These are phyloP conservation scores for Testicularia cyperi DNA, from an alignment of 1,284 basidiomycete species.

Conservation along the genomic window DNA sequence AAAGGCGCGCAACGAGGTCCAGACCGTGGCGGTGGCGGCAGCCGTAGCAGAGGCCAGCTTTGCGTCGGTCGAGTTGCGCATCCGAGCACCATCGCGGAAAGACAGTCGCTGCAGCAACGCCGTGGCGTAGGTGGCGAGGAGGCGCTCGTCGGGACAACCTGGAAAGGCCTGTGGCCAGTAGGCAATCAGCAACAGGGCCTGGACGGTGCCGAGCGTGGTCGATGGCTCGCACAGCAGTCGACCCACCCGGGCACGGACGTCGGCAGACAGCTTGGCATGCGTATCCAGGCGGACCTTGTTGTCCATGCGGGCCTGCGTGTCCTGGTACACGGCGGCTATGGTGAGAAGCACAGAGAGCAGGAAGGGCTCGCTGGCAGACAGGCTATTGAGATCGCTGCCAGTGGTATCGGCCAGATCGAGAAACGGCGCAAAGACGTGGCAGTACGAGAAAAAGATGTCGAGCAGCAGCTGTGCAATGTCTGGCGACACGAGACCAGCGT, in stretches of 20 bases:
- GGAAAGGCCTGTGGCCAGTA: conserved; percentile 35
- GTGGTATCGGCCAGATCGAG: conserved; percentile 18
- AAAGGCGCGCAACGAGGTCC: conserved; percentile 15
- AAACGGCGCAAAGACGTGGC: conserved; percentile 34
- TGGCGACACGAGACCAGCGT: conserved; percentile 21
- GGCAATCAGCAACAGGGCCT: conserved; percentile 29
- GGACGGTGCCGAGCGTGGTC: conserved; percentile 17
- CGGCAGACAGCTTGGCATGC: conserved; percentile 10
- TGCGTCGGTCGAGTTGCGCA: no score
- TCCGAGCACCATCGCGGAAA: no score
- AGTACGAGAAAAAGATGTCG: conserved; percentile 24
- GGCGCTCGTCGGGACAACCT: conserved; percentile 23
- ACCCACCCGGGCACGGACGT: conserved; percentile 14
- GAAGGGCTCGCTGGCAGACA: conserved; percentile 19
- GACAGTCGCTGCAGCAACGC: conserved; percentile 14
- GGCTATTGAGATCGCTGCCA: conserved; percentile 1
- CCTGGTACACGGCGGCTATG: conserved; percentile 23
- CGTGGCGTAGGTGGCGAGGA: conserved; percentile 11
- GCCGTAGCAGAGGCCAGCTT: not conserved
- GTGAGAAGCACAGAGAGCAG: conserved; percentile 18
- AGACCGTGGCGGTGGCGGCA: not conserved
- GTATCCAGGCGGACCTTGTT: conserved; percentile 7
- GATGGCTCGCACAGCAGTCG: conserved; percentile 7
- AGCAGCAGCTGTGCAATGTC: conserved; percentile 26
- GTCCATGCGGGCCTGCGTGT: conserved; percentile 10